Evolutionary conservation across 75 land plant species (phyloP).

Genomic region (Cryptomeria japonica): DNA sequence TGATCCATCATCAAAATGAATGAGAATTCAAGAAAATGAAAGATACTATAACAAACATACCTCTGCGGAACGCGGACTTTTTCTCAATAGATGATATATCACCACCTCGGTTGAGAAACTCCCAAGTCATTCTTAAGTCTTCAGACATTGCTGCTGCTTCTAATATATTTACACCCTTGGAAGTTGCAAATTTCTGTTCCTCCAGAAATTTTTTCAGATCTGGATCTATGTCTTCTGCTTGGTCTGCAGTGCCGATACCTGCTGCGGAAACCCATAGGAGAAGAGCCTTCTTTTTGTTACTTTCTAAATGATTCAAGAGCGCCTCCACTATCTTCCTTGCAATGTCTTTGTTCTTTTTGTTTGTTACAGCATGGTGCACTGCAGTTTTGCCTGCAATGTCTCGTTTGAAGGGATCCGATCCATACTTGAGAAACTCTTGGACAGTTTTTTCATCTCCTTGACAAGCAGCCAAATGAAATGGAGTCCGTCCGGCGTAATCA

Average conservation of each 20-base stretch:
- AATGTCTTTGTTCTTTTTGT: neutral
- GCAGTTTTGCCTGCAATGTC: neutral
- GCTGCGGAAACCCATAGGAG: neutral
- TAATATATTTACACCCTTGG: neutral
- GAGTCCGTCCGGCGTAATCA: neutral
- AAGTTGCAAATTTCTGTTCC: neutral
- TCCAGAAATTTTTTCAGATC: neutral
- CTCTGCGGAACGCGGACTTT: neutral
- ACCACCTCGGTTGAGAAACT: neutral
- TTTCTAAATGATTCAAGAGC: neutral
- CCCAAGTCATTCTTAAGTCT: neutral
- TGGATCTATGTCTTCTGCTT: neutral
- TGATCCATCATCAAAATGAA: too few relatives aligned
- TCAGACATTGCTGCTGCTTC: neutral
- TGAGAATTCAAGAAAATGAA: too few relatives aligned
- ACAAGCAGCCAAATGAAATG: neutral
- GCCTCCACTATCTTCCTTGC: neutral
- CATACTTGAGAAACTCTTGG: neutral
- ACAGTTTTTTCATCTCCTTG: neutral
- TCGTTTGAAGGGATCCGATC: neutral
- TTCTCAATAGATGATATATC: neutral
- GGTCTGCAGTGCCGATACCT: neutral
- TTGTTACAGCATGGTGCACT: neutral
- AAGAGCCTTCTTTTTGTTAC: neutral
- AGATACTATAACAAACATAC: neutral